Evolutionary conservation across 805 yeast genomes (phyloP).

Genomic region (Metschnikowia drakensbergensis): DNA sequence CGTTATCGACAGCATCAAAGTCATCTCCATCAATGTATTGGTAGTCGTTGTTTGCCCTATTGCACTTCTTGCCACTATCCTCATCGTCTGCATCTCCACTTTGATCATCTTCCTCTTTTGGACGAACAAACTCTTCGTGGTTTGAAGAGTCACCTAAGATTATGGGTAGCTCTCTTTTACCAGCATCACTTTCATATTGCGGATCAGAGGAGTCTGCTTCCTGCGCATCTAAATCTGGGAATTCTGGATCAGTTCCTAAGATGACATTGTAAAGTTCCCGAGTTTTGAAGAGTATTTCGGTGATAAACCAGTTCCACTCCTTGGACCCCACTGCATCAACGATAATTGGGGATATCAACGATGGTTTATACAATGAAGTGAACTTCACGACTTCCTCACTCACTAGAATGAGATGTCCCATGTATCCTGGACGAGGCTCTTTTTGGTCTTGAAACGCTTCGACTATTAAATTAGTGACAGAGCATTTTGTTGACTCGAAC

Average conservation of each 20-base stretch:
- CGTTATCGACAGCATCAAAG: constrained; percentile 1
- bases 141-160: constrained; percentile 35
- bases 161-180: constrained; percentile 23
- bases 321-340: constrained; percentile 49
- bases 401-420: constrained; percentile 93
- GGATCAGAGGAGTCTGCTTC: constrained; percentile 10
- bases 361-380: constrained; percentile 56
- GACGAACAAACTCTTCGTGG: constrained; percentile 28
- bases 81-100: neutral
- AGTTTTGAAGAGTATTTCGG: constrained; percentile 46
- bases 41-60: constrained; percentile 7
- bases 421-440: constrained; percentile 79
- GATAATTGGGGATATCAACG: constrained; percentile 55
- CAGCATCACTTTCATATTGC: constrained; percentile 14
- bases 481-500: constrained; percentile 21
- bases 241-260: constrained; percentile 41
- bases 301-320: constrained; percentile 49
- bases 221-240: constrained; percentile 9
- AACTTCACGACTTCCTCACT: constrained; percentile 96
- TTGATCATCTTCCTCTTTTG: constrained; percentile 17
- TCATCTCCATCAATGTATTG: neutral
- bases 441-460: constrained; percentile 44
- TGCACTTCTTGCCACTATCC: neutral
- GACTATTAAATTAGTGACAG: constrained; percentile 37
- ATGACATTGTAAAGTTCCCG: constrained; percentile 56